Conservation (phyloP, 2,329 filamentous ascomycete species). For the Epichloe aotearoae region DNA sequence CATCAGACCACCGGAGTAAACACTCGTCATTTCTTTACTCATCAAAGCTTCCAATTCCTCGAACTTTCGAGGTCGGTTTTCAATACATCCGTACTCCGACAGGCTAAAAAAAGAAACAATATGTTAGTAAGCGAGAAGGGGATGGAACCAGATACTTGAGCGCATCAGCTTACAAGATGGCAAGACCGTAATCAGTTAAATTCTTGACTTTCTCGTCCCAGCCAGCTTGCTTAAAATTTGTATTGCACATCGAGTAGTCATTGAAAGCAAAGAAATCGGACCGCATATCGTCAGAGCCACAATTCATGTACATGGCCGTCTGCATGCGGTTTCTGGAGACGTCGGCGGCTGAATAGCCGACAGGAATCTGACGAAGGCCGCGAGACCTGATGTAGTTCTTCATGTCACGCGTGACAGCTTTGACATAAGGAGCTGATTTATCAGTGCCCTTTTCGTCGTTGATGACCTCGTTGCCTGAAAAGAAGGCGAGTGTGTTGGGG, state of each 20-base stretch:
- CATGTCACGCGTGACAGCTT: conserved; percentile 67
- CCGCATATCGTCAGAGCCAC: conserved; percentile 68
- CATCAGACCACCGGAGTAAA: conserved; percentile 92
- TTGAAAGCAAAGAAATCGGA: conserved; percentile 86
- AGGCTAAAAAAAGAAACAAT: conserved; percentile 32
- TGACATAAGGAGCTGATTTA: conserved; percentile 57
- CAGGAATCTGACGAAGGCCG: conserved; percentile 52
- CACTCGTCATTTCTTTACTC: conserved; percentile 65
- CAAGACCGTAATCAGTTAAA: conserved; percentile 75
- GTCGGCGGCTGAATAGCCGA: conserved; percentile 68
- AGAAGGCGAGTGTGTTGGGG: conserved; percentile 76
- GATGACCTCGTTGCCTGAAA: conserved; percentile 72
- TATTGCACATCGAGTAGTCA: conserved; percentile 79
- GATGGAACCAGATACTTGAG: not conserved
- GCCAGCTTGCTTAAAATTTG: conserved; percentile 55
- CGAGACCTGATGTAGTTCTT: conserved; percentile 53
- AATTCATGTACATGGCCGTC: conserved; percentile 89
- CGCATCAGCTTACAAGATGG: conserved; percentile 50
- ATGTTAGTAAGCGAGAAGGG: not conserved
- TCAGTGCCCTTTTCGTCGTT: conserved; percentile 53
- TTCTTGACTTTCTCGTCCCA: conserved; percentile 84
- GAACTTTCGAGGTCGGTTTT: conserved; percentile 63
- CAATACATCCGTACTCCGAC: conserved; percentile 86
- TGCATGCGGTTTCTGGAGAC: conserved; percentile 75
- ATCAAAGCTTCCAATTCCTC: conserved; percentile 70